phyloP scores from a whole-genome alignment of 345 rosid genomes.

The Clarkia xantiana region DNA sequence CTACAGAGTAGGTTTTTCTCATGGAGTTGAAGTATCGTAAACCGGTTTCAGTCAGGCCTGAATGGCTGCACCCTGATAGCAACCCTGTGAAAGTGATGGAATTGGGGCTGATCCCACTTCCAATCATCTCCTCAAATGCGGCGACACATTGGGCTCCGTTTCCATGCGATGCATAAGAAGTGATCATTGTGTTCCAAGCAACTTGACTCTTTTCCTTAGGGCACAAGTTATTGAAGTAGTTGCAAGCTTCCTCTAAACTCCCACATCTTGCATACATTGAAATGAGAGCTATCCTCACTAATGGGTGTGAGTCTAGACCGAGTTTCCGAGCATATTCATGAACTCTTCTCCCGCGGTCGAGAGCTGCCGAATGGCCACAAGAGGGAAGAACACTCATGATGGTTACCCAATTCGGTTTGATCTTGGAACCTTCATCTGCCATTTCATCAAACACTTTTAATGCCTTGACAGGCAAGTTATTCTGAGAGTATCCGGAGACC shows the following conservation, averaged over 20 bases:
- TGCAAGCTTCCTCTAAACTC: constrained; percentile 18
- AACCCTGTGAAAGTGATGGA: constrained; percentile 34
- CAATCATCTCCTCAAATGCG: constrained; percentile 28
- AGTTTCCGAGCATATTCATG: constrained; percentile 17
- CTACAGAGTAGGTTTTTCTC: constrained; percentile 20
- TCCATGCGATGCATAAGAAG: constrained; percentile 38
- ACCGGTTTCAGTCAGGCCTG: constrained; percentile 33
- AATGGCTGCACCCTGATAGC: constrained; percentile 48
- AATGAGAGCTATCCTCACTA: constrained; percentile 20
- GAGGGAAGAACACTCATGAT: constrained; percentile 30
- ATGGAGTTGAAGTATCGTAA: constrained; percentile 25
- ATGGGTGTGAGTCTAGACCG: constrained; percentile 10
- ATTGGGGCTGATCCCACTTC: constrained; percentile 26
- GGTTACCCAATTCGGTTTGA: constrained; percentile 28
- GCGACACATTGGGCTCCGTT: constrained; percentile 13
- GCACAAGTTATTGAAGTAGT: constrained; percentile 12
- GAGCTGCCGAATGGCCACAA: constrained; percentile 26
- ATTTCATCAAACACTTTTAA: constrained; percentile 22
- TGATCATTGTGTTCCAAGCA: constrained; percentile 43
- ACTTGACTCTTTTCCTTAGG: constrained; percentile 11
- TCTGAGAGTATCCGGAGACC: constrained; percentile 27
- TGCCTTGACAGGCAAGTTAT: constrained; percentile 21
- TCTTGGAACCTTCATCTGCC: constrained; percentile 13
- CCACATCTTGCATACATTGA: constrained; percentile 31
- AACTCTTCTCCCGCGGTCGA: constrained; percentile 19